Base-by-base conservation (phyloP, 805 yeast genomes). In the Metschnikowia aberdeeniae region DNA sequence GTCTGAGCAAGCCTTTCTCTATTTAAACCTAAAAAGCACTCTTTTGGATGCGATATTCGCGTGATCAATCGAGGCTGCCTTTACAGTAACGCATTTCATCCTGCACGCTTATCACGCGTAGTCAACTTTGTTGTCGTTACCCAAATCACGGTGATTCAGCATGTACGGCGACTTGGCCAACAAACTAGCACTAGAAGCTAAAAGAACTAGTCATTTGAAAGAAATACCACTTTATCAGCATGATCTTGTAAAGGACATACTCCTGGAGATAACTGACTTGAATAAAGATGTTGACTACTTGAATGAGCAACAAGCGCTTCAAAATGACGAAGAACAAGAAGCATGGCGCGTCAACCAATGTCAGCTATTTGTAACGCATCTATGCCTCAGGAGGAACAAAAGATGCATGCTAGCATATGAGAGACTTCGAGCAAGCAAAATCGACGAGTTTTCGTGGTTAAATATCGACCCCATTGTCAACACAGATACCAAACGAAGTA, bases 111-210 rank as follows among this genome's bases (percentile, higher is more conserved):
- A 11, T 14, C 17, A 36, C 40, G 40, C 34, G 40, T 29, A 20
- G n/a, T n/a, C 14, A 36, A 11, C 27, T 12, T 37, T 29, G n/a
- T 27, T 14, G 34, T 29, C 34, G 34, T n/a, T 30, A 27, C 19
- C n/a, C 27, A n/a, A 19, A 19, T 9, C 10, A 12, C n/a, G 17
- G 12, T 20, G 11, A 37, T 29, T 9, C 17, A 37, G 20, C 8
- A 92, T 92, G 99, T 88, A 88, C 57, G 97, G 97, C 26, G 97
- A 90, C 56, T 57, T 78, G 5, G 97, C 92, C 2, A 78, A 80
- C 49, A 92, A 92, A 62, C 77, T 92, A n/a, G 75, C 87, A 1
- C 71, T 81, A 30, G 97, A 93, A 47, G 93, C 97, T 12, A 85
- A 89, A 50, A 72, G 98, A 52, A 70, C 96, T 0, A 76, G 76